Base-by-base conservation (phyloP, 192 early-diverging fungal species). In the Pilaira anomala region DNA sequence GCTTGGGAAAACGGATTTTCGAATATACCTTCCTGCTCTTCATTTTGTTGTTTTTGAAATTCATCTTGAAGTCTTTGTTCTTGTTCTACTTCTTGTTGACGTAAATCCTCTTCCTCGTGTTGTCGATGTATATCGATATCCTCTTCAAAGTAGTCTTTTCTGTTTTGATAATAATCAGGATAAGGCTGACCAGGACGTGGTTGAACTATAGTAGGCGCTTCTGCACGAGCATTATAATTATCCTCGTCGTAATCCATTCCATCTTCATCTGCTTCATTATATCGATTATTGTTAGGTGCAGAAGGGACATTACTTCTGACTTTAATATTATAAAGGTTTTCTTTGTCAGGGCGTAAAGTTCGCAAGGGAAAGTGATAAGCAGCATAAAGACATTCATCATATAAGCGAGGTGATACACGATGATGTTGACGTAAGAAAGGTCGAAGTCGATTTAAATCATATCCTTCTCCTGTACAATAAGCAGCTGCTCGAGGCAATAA, bases 381-480 rank as follows among this genome's bases (percentile, higher is more conserved):
- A 8, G 73, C 78, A 66, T 83, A 85, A 11, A 85, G 64, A 42
- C 76, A 78, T 60, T 83, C 81, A 62, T 80, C 79, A 58, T 78
- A 81, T 29, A 76, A 62, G 12, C 83, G 58, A 53, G 87, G 80
- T 8, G 74, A 54, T 16, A 82, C 83, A 45, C 75, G 68, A 53
- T 85, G 83, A 5, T 74, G 72, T 21, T 66, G 62, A 29, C 71
- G 76, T 29, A 86, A 63, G 48, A 80, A 82, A 9, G 68, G 41
- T 8, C 69, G 53, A 8, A 86, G 60, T 21, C 71, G 53, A 40
- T 71, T 69, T 22, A 80, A 53, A 63, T 80, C 68, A 49, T 85
- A 84, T 1, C 77, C 82, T 64, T 88, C 86, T 19, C 88, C 86
- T 12, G 86, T 88, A 57, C 90, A 92, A 57, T 90, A 92, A 7